Evolutionary conservation across 1,284 basidiomycete species (phyloP).

Genomic region (Puccinia triticina): DNA sequence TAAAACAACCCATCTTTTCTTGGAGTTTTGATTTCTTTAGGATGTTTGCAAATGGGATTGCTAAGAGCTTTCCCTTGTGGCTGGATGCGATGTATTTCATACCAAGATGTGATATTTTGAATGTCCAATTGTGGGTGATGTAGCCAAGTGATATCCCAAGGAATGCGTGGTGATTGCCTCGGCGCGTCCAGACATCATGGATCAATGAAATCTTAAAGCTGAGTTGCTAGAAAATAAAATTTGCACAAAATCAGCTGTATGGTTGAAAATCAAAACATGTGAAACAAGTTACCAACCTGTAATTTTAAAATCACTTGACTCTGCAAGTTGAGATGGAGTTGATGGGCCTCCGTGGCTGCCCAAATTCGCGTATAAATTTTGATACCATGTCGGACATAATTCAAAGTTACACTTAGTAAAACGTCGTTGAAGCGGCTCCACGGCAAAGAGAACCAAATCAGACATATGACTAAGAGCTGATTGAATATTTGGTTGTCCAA

Average conservation of each 20-base stretch:
- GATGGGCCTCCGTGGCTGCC: neutral
- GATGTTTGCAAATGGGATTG: constrained; percentile 15
- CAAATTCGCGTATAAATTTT: neutral
- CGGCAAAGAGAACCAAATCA: neutral
- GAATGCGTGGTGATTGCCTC: constrained; percentile 10
- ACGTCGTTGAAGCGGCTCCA: neutral
- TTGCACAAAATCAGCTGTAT: neutral
- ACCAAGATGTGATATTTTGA: neutral
- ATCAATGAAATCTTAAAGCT: neutral
- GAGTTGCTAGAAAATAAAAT: neutral
- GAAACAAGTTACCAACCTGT: neutral
- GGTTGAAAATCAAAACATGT: neutral
- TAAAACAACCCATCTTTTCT: constrained; percentile 6
- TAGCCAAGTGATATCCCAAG: neutral
- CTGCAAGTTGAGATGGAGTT: no score
- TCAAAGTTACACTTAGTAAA: neutral
- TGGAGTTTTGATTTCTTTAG: constrained; percentile 13
- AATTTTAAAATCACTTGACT: neutral
- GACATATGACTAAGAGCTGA: neutral
- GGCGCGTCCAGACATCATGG: constrained; percentile 20
- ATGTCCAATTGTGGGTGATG: constrained; percentile 3
- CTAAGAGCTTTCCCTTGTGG: constrained; percentile 20
- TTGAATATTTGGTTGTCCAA: neutral
- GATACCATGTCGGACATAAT: neutral
- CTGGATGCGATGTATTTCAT: constrained; percentile 7